Evolutionary conservation across 75 land plant genomes (phyloP), one percentile per base, ranked within the genome.

Genomic region (Azolla pinnata): DNA sequence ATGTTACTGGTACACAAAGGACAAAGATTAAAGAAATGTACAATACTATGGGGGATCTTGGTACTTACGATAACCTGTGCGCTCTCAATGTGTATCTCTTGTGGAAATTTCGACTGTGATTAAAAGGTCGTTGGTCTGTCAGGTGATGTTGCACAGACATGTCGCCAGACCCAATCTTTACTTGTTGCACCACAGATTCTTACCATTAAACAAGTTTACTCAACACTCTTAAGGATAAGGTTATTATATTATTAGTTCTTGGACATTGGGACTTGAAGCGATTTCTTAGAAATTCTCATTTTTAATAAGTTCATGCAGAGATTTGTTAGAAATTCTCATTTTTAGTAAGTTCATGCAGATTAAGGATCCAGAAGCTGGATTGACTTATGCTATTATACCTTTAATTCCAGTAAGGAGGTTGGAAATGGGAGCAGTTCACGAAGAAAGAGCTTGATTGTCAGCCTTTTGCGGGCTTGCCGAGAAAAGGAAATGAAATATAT

Each of bases 101-200:
- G 42, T 38, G 42, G 42, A 38, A 38, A n/a, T n/a, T n/a, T 16
- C 14, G 9, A 14, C 54, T 20, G 9, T 8, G 20, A 14, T n/a
- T n/a, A n/a, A n/a, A n/a, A 35, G 5, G 10, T 35, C 40, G 5
- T 35, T 60, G 42, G 63, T 30, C 53, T 60, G 29, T 5, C 56
- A 92, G 96, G 97, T 81, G 97, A 92, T 68, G 97, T 92, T 63
- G 97, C 97, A 61, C 90, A 88, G 76, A 71, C 64, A 29, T 88
- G 86, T 59, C 81, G 90, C n/a, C 86, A 85, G 59, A 88, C 80
- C 47, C 97, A 92, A 54, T 76, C 81, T 20, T 62, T 92, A 54
- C 83, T 92, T 31, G 73, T 67, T 38, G 68, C 75, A 60, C 96
- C 90, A 31, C 64, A 68, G 12, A 71, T 81, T 10, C 84, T 92